Conservation (phyloP, 2,329 filamentous ascomycete genomes). For the Pseudogymnoascus sp. region DNA sequence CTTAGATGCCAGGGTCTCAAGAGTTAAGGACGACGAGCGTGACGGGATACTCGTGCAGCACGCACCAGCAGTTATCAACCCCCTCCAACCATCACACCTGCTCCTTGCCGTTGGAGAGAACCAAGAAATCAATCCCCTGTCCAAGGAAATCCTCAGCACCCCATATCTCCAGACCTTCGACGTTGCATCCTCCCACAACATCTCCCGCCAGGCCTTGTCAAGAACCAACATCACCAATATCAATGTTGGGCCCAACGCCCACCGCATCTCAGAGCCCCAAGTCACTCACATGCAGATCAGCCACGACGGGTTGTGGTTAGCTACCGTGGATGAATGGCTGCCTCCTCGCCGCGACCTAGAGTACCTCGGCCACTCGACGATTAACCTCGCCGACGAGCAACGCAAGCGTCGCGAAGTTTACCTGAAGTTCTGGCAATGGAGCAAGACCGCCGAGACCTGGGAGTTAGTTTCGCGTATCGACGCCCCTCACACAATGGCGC, state of each 20-base stretch:
- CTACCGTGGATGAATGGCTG: slow-evolving; percentile 85
- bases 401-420: slow-evolving; percentile 63
- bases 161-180: slow-evolving; percentile 80
- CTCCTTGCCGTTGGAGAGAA: slow-evolving; percentile 62
- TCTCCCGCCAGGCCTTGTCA: slow-evolving; percentile 82
- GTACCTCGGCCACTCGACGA: slow-evolving; percentile 44
- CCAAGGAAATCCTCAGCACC: slow-evolving; percentile 45
- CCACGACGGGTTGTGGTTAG: slow-evolving; percentile 79
- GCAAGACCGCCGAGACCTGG: slow-evolving; percentile 52
- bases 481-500: slow-evolving; percentile 62
- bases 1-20: slow-evolving; percentile 48
- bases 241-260: slow-evolving; percentile 66
- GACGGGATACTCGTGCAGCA: slow-evolving; percentile 27
- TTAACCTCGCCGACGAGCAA: slow-evolving; percentile 41
- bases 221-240: slow-evolving; percentile 80
- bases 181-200: slow-evolving; percentile 67
- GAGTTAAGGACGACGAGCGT: slow-evolving; percentile 34
- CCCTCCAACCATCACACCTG: slow-evolving; percentile 55
- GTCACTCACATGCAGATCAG: slow-evolving; percentile 71
- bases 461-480: slow-evolving; percentile 79
- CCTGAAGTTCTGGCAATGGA: slow-evolving; percentile 84
- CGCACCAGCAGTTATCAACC: slow-evolving; percentile 58
- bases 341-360: slow-evolving; percentile 65
- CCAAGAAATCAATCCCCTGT: slow-evolving; percentile 50
- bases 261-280: slow-evolving; percentile 68